A percentile compares a stretch with the other conserved stretches of the same genome.
These are phyloP conservation scores for Pichia thaimueangensis DNA, from an alignment of 805 yeast genomes.

Conservation along the genomic window DNA sequence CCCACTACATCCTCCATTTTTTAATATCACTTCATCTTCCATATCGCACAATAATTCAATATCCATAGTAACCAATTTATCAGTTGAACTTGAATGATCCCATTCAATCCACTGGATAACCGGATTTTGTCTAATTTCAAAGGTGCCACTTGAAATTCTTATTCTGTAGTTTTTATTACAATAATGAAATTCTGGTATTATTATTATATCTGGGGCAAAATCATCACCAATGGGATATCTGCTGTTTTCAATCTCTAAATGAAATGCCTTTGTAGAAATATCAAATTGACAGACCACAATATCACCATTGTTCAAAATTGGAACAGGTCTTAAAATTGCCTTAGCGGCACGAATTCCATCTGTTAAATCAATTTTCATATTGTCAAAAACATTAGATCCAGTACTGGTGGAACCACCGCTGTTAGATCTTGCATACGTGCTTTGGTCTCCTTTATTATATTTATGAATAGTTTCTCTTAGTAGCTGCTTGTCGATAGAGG, in stretches of 20 bases:
- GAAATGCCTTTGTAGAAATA: slow-evolving; percentile 39
- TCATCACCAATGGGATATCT: slow-evolving; percentile 2
- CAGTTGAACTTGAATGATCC: slow-evolving; percentile 44
- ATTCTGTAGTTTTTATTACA: slow-evolving; percentile 43
- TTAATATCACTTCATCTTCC: slow-evolving; percentile 6
- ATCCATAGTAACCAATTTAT: not conserved
- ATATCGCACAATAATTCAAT: not conserved
- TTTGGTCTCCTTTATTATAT: slow-evolving; percentile 8
- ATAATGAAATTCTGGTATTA: slow-evolving; percentile 70
- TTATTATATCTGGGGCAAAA: slow-evolving; percentile 49
- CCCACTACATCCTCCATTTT: slow-evolving; percentile 2
- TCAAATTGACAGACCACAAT: slow-evolving; percentile 55
- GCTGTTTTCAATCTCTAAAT: slow-evolving; percentile 35
- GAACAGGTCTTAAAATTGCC: slow-evolving; percentile 75
- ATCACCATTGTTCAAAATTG: slow-evolving; percentile 56
- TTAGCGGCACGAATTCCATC: slow-evolving; percentile 67
- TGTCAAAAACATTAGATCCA: not conserved
- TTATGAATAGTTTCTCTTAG: slow-evolving; percentile 3
- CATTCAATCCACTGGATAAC: slow-evolving; percentile 57
- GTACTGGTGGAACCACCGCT: not conserved
- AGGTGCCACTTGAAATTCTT: slow-evolving; percentile 45
- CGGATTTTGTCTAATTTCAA: slow-evolving; percentile 42
- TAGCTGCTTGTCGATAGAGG: not conserved
- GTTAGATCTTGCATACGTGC: no score
- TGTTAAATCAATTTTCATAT: slow-evolving; percentile 7